Evolutionary conservation across 495 filamentous ascomycete species (phyloP).

Genomic region (Parmelia sp.): DNA sequence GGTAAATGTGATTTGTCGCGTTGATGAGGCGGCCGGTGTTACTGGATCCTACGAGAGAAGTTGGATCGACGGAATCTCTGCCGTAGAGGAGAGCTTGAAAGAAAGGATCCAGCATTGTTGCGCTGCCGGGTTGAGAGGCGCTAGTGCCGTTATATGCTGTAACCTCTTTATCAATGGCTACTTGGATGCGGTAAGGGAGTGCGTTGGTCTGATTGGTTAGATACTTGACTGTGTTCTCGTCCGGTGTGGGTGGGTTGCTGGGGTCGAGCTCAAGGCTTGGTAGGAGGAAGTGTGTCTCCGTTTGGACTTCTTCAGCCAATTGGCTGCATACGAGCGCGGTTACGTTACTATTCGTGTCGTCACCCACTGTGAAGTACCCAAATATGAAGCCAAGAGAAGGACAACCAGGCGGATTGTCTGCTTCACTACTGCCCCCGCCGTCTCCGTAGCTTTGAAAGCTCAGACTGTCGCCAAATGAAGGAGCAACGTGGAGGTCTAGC

Average conservation of each 20-base stretch:
- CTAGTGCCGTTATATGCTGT: neutral
- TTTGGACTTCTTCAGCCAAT: neutral
- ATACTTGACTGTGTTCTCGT: neutral
- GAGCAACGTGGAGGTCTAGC: conserved; percentile 1
- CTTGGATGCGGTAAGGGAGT: neutral
- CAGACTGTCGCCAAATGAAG: neutral
- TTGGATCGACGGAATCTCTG: neutral
- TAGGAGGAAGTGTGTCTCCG: conserved; percentile 1
- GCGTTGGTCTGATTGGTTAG: neutral
- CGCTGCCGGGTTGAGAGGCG: neutral
- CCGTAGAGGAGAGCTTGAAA: neutral
- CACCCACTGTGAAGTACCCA: neutral
- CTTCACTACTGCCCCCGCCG: neutral
- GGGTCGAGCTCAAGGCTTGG: neutral
- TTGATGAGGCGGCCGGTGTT: neutral
- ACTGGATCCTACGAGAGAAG: neutral
- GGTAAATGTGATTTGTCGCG: neutral
- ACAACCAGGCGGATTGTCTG: conserved; percentile 4
- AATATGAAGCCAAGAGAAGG: conserved; percentile 1
- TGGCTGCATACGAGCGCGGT: neutral
- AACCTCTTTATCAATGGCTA: neutral
- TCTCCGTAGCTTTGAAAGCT: neutral
- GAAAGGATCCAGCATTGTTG: neutral
- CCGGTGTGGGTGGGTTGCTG: neutral
- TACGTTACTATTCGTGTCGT: neutral